phyloP scores from a whole-genome alignment of 1,139 yeast genomes.

The Taphrina wiesneri region DNA sequence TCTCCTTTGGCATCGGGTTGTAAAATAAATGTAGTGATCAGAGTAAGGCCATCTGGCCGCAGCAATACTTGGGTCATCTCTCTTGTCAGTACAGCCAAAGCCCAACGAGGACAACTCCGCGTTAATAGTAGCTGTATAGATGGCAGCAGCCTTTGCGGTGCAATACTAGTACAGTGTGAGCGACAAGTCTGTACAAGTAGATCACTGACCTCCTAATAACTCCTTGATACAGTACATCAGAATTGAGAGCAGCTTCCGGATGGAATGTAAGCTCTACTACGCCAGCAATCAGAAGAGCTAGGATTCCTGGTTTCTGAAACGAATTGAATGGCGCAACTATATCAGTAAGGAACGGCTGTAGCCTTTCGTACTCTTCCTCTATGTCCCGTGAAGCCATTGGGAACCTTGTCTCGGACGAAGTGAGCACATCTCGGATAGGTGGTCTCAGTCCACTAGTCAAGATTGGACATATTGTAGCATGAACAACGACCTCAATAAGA shows the following conservation, averaged over 20 bases:
- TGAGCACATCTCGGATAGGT: not conserved
- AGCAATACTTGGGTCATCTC: constrained; percentile 16
- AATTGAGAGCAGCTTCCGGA: not conserved
- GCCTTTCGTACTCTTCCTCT: not conserved
- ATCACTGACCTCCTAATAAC: not conserved
- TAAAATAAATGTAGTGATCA: not conserved
- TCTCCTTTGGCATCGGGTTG: constrained; percentile 13
- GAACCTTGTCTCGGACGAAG: not conserved
- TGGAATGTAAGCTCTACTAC: not conserved
- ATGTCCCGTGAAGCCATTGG: not conserved
- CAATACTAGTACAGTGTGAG: not conserved
- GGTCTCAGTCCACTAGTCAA: not conserved
- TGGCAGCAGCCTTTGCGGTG: not conserved
- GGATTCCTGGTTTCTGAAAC: not conserved
- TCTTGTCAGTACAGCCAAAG: not conserved
- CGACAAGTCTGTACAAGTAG: not conserved
- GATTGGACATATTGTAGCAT: not conserved
- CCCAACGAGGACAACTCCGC: constrained; percentile 5
- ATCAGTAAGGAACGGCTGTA: not conserved
- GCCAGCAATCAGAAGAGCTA: constrained; percentile 10
- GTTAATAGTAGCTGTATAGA: not conserved
- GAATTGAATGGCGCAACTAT: not conserved
- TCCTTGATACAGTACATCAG: not conserved
- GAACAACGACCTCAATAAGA: constrained; percentile 4
- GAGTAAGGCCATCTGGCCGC: constrained; percentile 2